Base-by-base conservation (phyloP, 78 protist species). In the Bigelowiella natans region DNA sequence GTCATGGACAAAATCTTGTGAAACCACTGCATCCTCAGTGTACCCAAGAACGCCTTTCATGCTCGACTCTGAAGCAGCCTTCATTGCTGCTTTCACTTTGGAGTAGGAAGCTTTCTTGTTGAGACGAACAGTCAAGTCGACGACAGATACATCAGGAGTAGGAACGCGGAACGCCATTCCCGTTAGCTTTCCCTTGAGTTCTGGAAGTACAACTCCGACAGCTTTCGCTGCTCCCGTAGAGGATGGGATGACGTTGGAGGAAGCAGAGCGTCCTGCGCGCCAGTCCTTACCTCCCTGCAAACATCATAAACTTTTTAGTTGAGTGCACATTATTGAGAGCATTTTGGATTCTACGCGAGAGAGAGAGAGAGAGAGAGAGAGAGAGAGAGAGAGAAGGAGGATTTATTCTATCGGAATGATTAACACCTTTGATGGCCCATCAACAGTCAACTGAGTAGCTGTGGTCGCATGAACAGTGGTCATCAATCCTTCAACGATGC, bases 141-240 rank as follows among this genome's bases (percentile, higher is more conserved):
- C 11, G 40, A 98, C 99, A 2, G 99, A 99, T 38, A 97, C 99
- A 92, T 97, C 97, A 36, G 96, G 94, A 37, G 97, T 96, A 90
- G 99, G 99, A 39, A 99, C 99, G 89, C 99, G 98, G 98, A 99
- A 97, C 86, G 99, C 92, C 99, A 99, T 99, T 88, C 99, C 99
- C 0, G 99, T 99, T 51, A 99, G 95, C 95, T 98, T 98, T 88
- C 99, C 98, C 91, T 95, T 91, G 87, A 97, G 90, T 18, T 39
- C 87, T 37, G 99, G 99, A 36, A 97, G 31, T 34, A 97, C 98
- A 90, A 93, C 92, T 90, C 97, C 98, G 28, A 98, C 99, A 11
- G 99, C 99, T 92, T 93, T 95, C 85, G 99, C 99, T 0, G 99
- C 99, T 36, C 99, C 99, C 36, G 99, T 98, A 82, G 98, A 73